A percentile compares a stretch with the other conserved stretches of the same genome.
Evolutionary conservation across 2,329 filamentous ascomycete genomes (phyloP).

Genomic region (Talaromyces sp.): DNA sequence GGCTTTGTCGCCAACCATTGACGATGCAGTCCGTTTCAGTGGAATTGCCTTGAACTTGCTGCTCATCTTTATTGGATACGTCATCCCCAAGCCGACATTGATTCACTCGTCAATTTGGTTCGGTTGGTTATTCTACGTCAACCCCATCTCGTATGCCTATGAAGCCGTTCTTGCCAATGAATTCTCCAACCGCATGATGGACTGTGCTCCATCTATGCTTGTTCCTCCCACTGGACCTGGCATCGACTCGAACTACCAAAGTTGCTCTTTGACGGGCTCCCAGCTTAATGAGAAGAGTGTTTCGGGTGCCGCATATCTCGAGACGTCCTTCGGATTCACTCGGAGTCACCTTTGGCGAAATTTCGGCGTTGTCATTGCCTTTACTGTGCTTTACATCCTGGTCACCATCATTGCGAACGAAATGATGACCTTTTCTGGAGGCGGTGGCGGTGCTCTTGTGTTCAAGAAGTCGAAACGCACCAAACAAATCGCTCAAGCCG

Average conservation of each 20-base stretch:
- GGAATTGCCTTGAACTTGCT: conserved; percentile 59
- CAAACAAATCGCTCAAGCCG: conserved; percentile 21
- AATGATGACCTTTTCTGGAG: conserved; percentile 55
- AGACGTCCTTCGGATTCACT: conserved; percentile 52
- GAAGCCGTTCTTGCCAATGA: conserved; percentile 66
- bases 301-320: conserved; percentile 51
- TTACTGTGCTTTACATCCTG: conserved; percentile 66
- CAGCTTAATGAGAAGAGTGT: conserved; percentile 47
- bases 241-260: conserved; percentile 52
- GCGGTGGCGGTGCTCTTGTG: conserved; percentile 63
- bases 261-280: conserved; percentile 59
- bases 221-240: conserved; percentile 51
- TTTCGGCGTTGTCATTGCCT: conserved; percentile 72
- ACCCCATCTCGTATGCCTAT: conserved; percentile 56
- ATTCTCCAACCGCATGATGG: conserved; percentile 52
- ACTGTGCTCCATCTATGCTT: conserved; percentile 55
- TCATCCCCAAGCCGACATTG: conserved; percentile 61
- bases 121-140: conserved; percentile 52
- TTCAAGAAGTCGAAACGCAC: conserved; percentile 62
- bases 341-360: conserved; percentile 63
- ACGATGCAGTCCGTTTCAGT: conserved; percentile 61
- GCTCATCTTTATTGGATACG: conserved; percentile 61
- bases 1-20: conserved; percentile 57
- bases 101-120: conserved; percentile 60
- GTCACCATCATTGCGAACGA: conserved; percentile 69